phyloP scores from a whole-genome alignment of 768 basidiomycete genomes.

The Exidia glandulosa region DNA sequence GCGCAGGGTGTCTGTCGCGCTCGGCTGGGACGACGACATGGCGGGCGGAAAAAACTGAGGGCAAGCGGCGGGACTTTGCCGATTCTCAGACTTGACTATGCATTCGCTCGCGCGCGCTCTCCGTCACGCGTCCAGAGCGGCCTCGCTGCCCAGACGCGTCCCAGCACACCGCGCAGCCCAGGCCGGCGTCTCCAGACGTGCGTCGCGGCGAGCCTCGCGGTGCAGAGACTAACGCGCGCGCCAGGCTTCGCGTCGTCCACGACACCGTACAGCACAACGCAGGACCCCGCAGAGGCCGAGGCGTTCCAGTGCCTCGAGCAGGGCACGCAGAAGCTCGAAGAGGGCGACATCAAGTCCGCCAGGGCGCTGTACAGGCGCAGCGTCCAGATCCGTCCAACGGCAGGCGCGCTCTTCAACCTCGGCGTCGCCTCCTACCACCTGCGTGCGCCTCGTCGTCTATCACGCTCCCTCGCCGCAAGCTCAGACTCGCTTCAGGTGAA shows the following conservation, averaged over 20 bases:
- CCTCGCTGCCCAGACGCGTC: no score
- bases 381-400: conserved; percentile 66
- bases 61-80: not conserved
- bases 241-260: conserved; percentile 74
- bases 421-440: conserved; percentile 86
- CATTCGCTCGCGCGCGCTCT: no score
- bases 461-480: not conserved
- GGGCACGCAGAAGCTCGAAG: conserved; percentile 75
- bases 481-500: conserved; percentile 45
- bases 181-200: not conserved
- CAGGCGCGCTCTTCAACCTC: conserved; percentile 76
- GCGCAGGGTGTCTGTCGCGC: conserved; percentile 34
- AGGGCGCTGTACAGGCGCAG: conserved; percentile 70
- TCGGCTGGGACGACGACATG: conserved; percentile 22
- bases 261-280: conserved; percentile 69
- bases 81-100: no score
- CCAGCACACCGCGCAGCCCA: no score
- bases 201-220: not conserved
- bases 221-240: no score
- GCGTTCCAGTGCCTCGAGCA: conserved; percentile 70
- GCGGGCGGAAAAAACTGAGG: not conserved
- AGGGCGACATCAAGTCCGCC: conserved; percentile 73
- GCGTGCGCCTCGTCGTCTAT: conserved; percentile 36
- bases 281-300: conserved; percentile 74
- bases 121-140: no score